These are phyloP conservation scores for Tetragonia tetragonoides DNA, from an alignment of 148 eudicot genomes.

Conservation along the genomic window DNA sequence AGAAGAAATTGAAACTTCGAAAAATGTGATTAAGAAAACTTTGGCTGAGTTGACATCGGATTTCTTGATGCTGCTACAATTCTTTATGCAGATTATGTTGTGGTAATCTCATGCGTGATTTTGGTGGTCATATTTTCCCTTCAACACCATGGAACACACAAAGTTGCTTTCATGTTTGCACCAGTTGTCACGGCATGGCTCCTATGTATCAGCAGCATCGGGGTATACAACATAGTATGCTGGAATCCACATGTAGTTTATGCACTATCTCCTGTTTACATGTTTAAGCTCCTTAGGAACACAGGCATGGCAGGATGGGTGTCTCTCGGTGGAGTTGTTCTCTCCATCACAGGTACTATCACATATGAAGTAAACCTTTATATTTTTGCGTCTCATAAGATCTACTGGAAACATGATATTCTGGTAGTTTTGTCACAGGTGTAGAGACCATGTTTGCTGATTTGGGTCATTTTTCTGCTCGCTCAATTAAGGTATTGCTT, in stretches of 20 bases:
- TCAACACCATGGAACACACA: constrained; percentile 68
- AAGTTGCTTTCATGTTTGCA: constrained; percentile 71
- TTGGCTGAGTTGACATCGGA: neutral
- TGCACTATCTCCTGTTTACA: constrained; percentile 69
- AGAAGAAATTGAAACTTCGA: neutral
- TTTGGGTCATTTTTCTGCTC: constrained; percentile 63
- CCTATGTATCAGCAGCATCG: constrained; percentile 57
- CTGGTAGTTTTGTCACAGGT: constrained; percentile 35
- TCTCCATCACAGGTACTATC: constrained; percentile 56
- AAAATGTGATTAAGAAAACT: constrained; percentile 1
- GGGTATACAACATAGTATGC: constrained; percentile 50
- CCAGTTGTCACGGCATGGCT: constrained; percentile 69
- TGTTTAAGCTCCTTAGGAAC: constrained; percentile 49
- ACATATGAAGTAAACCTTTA: neutral
- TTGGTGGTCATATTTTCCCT: constrained; percentile 54
- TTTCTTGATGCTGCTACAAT: neutral
- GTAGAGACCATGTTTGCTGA: constrained; percentile 79
- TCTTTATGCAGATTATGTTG: constrained; percentile 45
- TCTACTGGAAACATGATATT: neutral
- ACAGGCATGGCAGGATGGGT: constrained; percentile 61
- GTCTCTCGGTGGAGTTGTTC: constrained; percentile 65
- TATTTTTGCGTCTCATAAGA: neutral
- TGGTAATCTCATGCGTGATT: constrained; percentile 50
- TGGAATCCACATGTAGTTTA: constrained; percentile 51
- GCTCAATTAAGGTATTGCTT: constrained; percentile 51